These are phyloP conservation scores for Neurospora sp. DNA, from an alignment of 495 filamentous ascomycete genomes.

Conservation along the genomic window DNA sequence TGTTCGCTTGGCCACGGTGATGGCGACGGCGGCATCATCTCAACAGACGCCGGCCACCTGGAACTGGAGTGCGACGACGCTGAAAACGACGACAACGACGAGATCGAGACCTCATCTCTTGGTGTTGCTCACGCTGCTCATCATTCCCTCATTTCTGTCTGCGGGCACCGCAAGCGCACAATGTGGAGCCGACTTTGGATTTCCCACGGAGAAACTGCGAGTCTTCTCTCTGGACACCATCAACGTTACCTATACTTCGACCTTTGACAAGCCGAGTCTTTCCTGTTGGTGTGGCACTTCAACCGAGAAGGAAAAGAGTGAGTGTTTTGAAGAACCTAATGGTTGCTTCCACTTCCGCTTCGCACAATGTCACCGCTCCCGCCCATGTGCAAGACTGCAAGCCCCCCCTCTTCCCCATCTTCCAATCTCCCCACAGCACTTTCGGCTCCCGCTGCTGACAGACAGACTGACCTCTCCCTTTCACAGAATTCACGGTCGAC, in stretches of 20 bases:
- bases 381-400: neutral
- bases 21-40: constrained; percentile 13
- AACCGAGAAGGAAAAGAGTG: neutral
- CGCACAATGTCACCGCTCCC: neutral
- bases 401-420: neutral
- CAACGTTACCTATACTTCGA: constrained; percentile 19
- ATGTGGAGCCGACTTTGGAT: constrained; percentile 11
- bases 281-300: constrained; percentile 16
- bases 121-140: constrained; percentile 7
- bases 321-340: neutral
- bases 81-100: constrained; percentile 3
- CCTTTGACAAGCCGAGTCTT: constrained; percentile 12
- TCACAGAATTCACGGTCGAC: constrained; percentile 13
- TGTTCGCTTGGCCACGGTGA: constrained; percentile 15
- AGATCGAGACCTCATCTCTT: neutral
- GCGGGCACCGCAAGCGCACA: constrained; percentile 7
- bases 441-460: constrained; percentile 5
- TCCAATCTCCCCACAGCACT: neutral
- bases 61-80: neutral
- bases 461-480: constrained; percentile 3
- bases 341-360: neutral
- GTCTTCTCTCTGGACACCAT: constrained; percentile 14
- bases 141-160: constrained; percentile 11
- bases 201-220: constrained; percentile 6
- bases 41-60: neutral